These are phyloP conservation scores for Lactarius deliciosus DNA, from an alignment of 768 basidiomycete genomes.

Conservation along the genomic window DNA sequence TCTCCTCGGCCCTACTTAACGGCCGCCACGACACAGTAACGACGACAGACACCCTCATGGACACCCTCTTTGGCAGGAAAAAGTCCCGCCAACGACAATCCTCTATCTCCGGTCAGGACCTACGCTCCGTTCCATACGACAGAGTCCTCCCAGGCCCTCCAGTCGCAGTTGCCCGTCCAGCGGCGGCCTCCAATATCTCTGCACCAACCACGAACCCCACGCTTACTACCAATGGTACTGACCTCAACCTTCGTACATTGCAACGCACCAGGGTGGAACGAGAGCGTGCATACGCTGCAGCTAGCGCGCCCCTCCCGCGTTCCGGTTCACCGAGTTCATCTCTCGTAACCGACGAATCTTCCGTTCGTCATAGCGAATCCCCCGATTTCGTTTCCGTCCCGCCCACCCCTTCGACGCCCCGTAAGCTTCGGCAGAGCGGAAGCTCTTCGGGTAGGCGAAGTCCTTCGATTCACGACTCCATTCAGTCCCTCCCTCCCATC, in stretches of 20 bases:
- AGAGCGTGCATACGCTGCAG: constrained; percentile 50
- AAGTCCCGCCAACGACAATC: constrained; percentile 55
- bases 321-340: constrained; percentile 54
- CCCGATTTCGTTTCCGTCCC: constrained; percentile 39
- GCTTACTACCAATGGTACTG: constrained; percentile 68
- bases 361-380: constrained; percentile 57
- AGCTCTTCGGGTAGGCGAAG: constrained; percentile 43
- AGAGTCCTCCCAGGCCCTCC: constrained; percentile 61
- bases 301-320: constrained; percentile 38
- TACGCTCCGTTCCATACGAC: constrained; percentile 74
- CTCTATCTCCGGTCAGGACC: constrained; percentile 58
- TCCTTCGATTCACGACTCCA: constrained; percentile 55
- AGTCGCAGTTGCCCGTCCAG: constrained; percentile 45
- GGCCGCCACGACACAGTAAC: constrained; percentile 2
- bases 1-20: neutral
- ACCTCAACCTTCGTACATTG: constrained; percentile 61
- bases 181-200: constrained; percentile 50
- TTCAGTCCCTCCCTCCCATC: constrained; percentile 41
- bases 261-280: constrained; percentile 53
- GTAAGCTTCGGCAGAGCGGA: constrained; percentile 54
- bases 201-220: constrained; percentile 84
- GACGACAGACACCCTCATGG: constrained; percentile 44
- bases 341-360: constrained; percentile 55
- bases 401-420: constrained; percentile 38
- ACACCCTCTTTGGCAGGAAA: constrained; percentile 64